These are phyloP conservation scores for Aspergillus latus DNA, from an alignment of 2,329 filamentous ascomycete species.

Conservation along the genomic window DNA sequence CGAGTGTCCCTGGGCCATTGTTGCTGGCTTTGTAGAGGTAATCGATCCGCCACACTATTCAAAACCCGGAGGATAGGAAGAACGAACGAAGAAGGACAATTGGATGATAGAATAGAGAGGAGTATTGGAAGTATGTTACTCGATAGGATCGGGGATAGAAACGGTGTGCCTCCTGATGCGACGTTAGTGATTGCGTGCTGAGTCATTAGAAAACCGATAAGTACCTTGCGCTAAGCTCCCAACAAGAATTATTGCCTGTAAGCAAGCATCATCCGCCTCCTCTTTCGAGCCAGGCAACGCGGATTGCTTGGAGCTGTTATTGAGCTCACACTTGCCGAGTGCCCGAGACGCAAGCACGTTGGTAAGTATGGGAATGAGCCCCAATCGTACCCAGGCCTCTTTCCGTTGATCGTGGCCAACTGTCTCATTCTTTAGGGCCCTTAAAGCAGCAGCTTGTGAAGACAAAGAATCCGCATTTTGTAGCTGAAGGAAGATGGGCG, in stretches of 20 bases:
- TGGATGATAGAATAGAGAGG: conserved; percentile 64
- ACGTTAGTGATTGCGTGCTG: conserved; percentile 19
- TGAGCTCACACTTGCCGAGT: conserved; percentile 35
- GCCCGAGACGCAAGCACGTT: conserved; percentile 49
- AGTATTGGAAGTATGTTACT: conserved; percentile 68
- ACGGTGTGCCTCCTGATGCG: conserved; percentile 70
- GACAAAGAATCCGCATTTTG: conserved; percentile 51
- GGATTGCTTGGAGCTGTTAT: conserved; percentile 24
- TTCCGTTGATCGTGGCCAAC: conserved; percentile 87
- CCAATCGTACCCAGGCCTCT: conserved; percentile 70
- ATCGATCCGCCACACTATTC: conserved; percentile 67
- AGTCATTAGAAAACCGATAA: neutral
- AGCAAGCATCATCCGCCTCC: conserved; percentile 65
- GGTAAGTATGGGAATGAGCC: conserved; percentile 59
- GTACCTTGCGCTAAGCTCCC: conserved; percentile 81
- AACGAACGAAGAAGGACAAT: conserved; percentile 65
- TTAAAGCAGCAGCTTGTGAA: conserved; percentile 58
- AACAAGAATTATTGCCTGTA: conserved; percentile 82
- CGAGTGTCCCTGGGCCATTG: conserved; percentile 50
- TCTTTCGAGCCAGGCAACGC: conserved; percentile 44
- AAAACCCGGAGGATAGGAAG: conserved; percentile 73
- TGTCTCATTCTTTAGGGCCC: conserved; percentile 80
- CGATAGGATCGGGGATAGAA: conserved; percentile 71
- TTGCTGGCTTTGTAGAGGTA: conserved; percentile 55
- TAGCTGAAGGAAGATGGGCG: conserved; percentile 59